Evolutionary conservation across 2,329 filamentous ascomycete species (phyloP).

Genomic region (Colletotrichum acutatum): DNA sequence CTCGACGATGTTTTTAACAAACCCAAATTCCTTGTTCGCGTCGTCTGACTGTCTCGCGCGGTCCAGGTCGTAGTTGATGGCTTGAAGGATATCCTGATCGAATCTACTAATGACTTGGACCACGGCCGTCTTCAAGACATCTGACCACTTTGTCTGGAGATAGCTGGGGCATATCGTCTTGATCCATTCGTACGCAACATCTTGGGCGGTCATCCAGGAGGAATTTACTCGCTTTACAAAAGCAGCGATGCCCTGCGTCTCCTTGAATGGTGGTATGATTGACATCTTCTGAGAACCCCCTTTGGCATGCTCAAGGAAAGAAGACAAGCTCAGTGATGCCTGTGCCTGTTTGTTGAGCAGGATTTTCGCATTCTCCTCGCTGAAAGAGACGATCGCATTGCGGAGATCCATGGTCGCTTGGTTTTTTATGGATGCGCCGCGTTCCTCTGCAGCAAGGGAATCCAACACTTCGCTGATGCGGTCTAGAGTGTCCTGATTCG

Average conservation of each 20-base stretch:
- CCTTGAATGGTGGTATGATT: conserved; percentile 61
- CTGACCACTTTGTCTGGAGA: conserved; percentile 65
- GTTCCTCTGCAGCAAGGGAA: conserved; percentile 61
- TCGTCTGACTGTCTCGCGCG: not conserved
- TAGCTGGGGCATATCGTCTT: conserved; percentile 63
- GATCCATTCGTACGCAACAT: conserved; percentile 70
- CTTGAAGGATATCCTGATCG: conserved; percentile 63
- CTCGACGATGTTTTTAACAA: conserved; percentile 53
- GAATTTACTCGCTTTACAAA: conserved; percentile 63
- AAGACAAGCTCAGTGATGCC: conserved; percentile 64
- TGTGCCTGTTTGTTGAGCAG: conserved; percentile 65
- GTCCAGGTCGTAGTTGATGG: conserved; percentile 55
- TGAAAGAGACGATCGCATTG: conserved; percentile 59
- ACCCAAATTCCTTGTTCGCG: conserved; percentile 3
- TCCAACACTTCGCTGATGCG: conserved; percentile 63
- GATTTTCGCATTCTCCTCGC: conserved; percentile 63
- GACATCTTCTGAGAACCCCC: conserved; percentile 61
- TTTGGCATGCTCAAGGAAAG: conserved; percentile 73
- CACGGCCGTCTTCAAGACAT: conserved; percentile 65
- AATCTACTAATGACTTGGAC: conserved; percentile 66
- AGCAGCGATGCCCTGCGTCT: conserved; percentile 59
- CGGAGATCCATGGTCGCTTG: conserved; percentile 61
- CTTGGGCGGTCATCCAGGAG: conserved; percentile 64
- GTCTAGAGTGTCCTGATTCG: conserved; percentile 58
- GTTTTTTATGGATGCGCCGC: conserved; percentile 59